Base-by-base conservation (phyloP, 176 grass and related monocot genomes). In the Carex scoparia region DNA sequence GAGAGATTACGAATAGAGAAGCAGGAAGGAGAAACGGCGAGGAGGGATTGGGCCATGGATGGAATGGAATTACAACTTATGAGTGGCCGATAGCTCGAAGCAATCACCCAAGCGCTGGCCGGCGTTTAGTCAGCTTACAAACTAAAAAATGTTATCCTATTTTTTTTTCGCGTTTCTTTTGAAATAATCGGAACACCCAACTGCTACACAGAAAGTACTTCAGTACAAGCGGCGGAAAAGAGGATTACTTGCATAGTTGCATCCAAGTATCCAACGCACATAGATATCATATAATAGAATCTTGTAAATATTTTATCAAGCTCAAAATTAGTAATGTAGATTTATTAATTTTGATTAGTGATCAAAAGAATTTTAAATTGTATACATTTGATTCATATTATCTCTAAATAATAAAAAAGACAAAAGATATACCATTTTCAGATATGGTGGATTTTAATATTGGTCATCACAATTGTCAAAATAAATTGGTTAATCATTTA, bases 11-110 rank as follows among this genome's bases (percentile, higher is more conserved):
- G 72, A 49, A 77, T 27, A 55, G 74, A 57, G 28, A 6, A 78
- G 48, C 51, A 78, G 28, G 74, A 56, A 16, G 64, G 61, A 55
- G 63, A 76, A 76, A 12, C 71, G 4, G 23, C 13, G 46, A 76
- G 71, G 48, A 76, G 46, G 16, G 46, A 69, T 67, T 83, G 81
- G 2, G 81, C 81, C 81, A 83, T 83, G 33, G 62, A 30, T 83
- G 33, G 62, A 30, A 51, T 30, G 51, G 54, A 61, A 33, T 65
- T 82, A 40, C 55, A 19, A 48, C 46, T 48, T 48, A 48, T 48
- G 46, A 82, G 18, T 28, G 59, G 63, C 35, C 38, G 73, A 77
- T 51, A 48, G 19, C 70, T 48, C 70, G 9, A 74, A 48, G n/a
- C 44, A 9, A 27, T 74, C 42, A n/a, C 42, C 49, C 44, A 46